Evolutionary conservation across 352 stramenopile species (phyloP).

Genomic region (Pythium folliculosum): DNA sequence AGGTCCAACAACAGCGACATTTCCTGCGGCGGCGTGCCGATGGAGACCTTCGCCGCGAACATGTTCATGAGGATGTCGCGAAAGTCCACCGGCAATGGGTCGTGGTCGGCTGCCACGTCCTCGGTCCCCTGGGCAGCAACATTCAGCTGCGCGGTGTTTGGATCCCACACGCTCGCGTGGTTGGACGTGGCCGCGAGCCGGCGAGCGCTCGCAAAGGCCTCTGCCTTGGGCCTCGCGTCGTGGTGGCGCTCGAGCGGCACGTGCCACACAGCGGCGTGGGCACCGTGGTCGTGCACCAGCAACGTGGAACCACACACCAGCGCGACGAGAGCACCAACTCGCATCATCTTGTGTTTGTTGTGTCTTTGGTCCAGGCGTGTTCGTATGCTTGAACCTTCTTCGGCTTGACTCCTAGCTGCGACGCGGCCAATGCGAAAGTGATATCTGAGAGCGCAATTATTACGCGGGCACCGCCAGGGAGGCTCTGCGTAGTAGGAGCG

Average conservation of each 20-base stretch:
- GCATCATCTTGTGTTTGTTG: neutral
- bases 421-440: too few species aligned
- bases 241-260: neutral
- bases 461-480: too few species aligned
- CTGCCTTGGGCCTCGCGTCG: neutral
- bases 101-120: too few species aligned
- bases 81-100: too few species aligned
- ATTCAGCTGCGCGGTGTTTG: too few species aligned
- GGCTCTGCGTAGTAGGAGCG: too few species aligned
- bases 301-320: neutral
- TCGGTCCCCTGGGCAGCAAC: too few species aligned
- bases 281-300: neutral
- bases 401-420: too few species aligned
- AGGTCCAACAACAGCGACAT: constrained; percentile 12
- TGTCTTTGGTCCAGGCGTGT: too few species aligned
- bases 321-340: neutral
- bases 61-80: neutral
- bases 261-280: neutral
- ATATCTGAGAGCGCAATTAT: too few species aligned
- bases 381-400: too few species aligned
- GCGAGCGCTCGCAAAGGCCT: neutral
- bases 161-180: neutral
- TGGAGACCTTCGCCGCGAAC: neutral
- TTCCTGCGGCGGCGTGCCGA: constrained; percentile 22
- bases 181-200: neutral